phyloP scores from a whole-genome alignment of 2,329 filamentous ascomycete genomes.

The Westerdykella ornata region DNA sequence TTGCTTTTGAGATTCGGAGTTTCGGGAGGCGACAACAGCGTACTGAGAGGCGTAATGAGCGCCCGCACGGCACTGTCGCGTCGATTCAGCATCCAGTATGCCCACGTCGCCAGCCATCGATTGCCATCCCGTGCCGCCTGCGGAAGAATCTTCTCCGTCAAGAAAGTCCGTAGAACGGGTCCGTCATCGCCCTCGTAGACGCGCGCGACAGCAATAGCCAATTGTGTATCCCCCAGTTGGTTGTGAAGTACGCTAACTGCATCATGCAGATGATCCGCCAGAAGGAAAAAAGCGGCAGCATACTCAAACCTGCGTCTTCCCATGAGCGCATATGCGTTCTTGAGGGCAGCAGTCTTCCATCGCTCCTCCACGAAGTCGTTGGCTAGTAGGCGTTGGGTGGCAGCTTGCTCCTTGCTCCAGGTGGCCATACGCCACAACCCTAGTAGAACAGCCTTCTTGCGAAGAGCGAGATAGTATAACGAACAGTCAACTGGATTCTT shows the following conservation, averaged over 20 bases:
- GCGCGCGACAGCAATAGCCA: conserved; percentile 80
- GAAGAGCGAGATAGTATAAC: conserved; percentile 82
- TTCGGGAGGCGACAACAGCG: conserved; percentile 61
- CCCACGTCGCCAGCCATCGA: conserved; percentile 91
- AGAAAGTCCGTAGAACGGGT: conserved; percentile 62
- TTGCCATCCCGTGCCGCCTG: conserved; percentile 76
- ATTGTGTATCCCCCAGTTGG: conserved; percentile 79
- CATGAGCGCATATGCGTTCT: conserved; percentile 93
- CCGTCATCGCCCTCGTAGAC: conserved; percentile 84
- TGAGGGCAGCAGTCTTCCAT: conserved; percentile 83
- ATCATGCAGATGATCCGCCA: conserved; percentile 77
- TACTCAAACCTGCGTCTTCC: conserved; percentile 91
- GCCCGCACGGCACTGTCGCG: conserved; percentile 78
- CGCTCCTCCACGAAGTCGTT: conserved; percentile 84
- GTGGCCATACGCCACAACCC: conserved; percentile 91
- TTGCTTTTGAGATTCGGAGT: conserved; percentile 66
- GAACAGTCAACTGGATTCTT: conserved; percentile 89
- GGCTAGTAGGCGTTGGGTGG: conserved; percentile 72
- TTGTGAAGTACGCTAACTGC: conserved; percentile 81
- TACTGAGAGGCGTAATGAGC: conserved; percentile 73
- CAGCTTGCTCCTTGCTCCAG: conserved; percentile 78
- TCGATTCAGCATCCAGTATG: conserved; percentile 82
- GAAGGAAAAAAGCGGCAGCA: conserved; percentile 88
- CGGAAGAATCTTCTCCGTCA: conserved; percentile 73
- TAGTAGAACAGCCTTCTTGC: conserved; percentile 83